Evolutionary conservation across 2,329 filamentous ascomycete species (phyloP), one percentile per base, ranked within the genome.

Genomic region (Diplocarpon mali): DNA sequence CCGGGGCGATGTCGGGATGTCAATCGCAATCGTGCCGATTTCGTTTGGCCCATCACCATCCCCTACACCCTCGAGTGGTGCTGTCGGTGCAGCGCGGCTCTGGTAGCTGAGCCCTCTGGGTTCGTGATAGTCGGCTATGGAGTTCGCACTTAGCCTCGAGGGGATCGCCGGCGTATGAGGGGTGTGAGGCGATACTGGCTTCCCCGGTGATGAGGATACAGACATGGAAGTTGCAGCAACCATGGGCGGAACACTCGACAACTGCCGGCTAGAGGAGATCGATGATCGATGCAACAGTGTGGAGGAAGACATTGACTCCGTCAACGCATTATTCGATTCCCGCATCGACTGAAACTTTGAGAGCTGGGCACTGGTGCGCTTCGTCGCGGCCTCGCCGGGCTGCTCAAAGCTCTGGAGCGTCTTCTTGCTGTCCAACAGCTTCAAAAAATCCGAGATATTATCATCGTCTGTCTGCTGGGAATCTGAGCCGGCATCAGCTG

Each of bases 141-240:
- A 92, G 59, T 93, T 89, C 51, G 92, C 87, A 59, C 87, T 94
- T 16, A 98, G 69, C n/a, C 92, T 77, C 7, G 89, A 95, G 15
- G 90, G 90, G 24, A 96, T 87, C 10, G 89, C 88, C 3, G 92
- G 92, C 0, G 88, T 94, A 59, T 96, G 89, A 1, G 89, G 87
- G 0, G 86, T 95, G 59, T 90, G 87, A 9, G 85, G 88, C 2
- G 87, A 95, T 14, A 93, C 75, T 0, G 88, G 86, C 57, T 95
- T 95, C 45, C 84, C 86, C 1, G 89, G 89, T 9, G 89, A 95
- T 0, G 88, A 90, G 1, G 86, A 90, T 10, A 82, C 81, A 3
- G 89, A 95, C 52, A 87, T 71, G 0, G 85, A 87, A 4, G 82
- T 83, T 1, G 88, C 72, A 42, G 85, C 58, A 35, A 62, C 83